Evolutionary conservation across 257 asterid species (phyloP), one percentile per base, ranked within the genome.

Genomic region (Plantago major): DNA sequence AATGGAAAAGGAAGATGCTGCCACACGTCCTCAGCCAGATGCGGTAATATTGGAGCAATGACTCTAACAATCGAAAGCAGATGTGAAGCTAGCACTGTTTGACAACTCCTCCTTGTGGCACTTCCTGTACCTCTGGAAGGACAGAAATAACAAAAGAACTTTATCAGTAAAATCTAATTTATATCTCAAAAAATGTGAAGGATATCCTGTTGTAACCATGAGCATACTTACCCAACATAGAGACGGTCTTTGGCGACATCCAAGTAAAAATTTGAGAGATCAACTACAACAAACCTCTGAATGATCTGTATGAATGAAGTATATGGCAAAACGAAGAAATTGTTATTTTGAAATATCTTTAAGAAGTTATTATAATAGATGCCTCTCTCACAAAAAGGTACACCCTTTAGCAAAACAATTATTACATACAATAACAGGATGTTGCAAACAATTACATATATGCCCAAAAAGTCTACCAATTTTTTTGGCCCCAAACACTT

Each of bases 221-320:
- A 12, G 37, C 46, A 10, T 47, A 16, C 43, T 30, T 75, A 92
- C 99, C 99, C 99, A 26, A 89, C 97, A 62, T 92, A 92, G 48
- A 92, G 97, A 65, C 99, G 92, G 67, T 92, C 97, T 82, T 92
- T 92, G 61, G 95, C 96, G 47, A 85, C 94, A 69, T 92, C 99
- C 67, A 92, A 75, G 81, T 92, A 92, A 78, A 92, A 92, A 72
- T 85, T 92, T 56, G 99, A 92, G 79, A 89, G 99, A 78, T 92
- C 97, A 65, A 92, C 89, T 1, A 87, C 89, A 42, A 77, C 95
- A 79, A 86, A 92, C 19, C 99, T 86, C 73, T 92, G 99, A 81
- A 89, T 83, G 48, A 64, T 81, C 99, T 89, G 94, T 52, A 71
- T 51, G 59, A 79, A 60, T 55, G 70, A 10, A 55, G 67, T 55